Evolutionary conservation across 192 early-diverging fungal species (phyloP), one percentile per base, ranked within the genome.

Genomic region (Coemansia sp.): DNA sequence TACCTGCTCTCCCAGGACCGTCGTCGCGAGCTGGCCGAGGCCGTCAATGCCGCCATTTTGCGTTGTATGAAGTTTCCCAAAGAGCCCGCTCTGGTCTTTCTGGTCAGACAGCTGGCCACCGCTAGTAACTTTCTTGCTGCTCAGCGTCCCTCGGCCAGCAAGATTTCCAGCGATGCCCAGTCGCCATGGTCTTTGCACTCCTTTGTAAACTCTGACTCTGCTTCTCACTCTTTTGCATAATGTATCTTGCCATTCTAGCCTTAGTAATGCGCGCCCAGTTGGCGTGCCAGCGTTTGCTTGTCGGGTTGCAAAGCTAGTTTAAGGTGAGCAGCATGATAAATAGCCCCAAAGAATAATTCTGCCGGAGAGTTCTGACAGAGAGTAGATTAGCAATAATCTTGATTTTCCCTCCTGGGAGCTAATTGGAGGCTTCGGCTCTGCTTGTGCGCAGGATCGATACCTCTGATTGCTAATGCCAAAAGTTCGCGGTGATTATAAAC

Each of bases 71-170:
- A 30, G 6, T 76, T 69, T 21, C 72, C 72, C 0, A n/a, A 30
- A 0, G 72, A 76, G 28, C 72, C 72, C 0, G 56, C 72, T 0
- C 42, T 76, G 18, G 62, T 65, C 7, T 54, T 62, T 0, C 57
- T 76, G 8, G 72, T 69, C 31, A 53, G 72, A 1, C 72, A 76
- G 54, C 53, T 76, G 39, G 62, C 72, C 11, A 69, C 72, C 10
- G 65, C 72, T 17, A 68, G 62, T 18, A 62, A 56, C 0, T 76
- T 61, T 30, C 38, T 76, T 8, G 57, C 64, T 9, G 72, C 66
- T 1, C 63, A 64, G 36, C 58, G 61, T 12, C 44, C 61, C 5
- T 60, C 68, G 32, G 21, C 53, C 30, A n/a, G 3, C 12, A 20
- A 53, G 11, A 12, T 20, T 32, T 12, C 36, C 5, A 20, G 21